Base-by-base conservation (phyloP, 169 alveolate species). In the Perkinsus chesapeaki region DNA sequence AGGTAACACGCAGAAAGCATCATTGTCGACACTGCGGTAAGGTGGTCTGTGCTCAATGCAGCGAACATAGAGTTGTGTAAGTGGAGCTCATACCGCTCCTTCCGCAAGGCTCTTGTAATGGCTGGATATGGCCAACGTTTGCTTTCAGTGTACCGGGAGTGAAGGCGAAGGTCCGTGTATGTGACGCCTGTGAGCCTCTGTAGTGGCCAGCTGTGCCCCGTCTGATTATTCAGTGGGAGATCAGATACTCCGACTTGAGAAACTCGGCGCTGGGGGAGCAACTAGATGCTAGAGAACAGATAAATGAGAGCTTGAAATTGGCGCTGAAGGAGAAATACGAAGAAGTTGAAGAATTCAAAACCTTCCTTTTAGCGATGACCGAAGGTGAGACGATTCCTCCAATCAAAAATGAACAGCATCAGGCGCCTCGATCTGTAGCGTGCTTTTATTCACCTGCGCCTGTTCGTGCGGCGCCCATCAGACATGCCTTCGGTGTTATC, bases 171-270 rank as follows among this genome's bases (percentile, higher is more conserved):
- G 82, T 60, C 82, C 82, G 82, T 20, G 82, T 60, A 20, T 60
- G 82, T 60, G 82, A 60, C 31, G 82, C 82, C 82, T 60, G 82
- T 60, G 82, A 60, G 82, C 82, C 82, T 16, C 82, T 60, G 82
- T 60, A 60, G 23, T 23, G 37, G 82, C 31, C 12, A 27, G 82
- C 27, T 1, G 37, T 1, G 12, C 60, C 23, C 27, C 82, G 36
- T 60, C 23, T 1, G 82, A 27, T 23, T 9, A 60, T 1, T n/a
- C n/a, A 60, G 23, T 0, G 27, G 82, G 7, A 7, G 82, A 9
- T 34, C 82, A 60, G 82, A 23, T 60, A 60, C 82, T 60, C 82
- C 27, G 82, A 60, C 82, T 34, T 60, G 12, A 27, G 82, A 27
- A 60, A 60, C 82, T 60, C 82, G 3, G 82, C 82, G 3, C 31